phyloP scores from a whole-genome alignment of 139 green algal species.

The Edaphochlamys debaryana region DNA sequence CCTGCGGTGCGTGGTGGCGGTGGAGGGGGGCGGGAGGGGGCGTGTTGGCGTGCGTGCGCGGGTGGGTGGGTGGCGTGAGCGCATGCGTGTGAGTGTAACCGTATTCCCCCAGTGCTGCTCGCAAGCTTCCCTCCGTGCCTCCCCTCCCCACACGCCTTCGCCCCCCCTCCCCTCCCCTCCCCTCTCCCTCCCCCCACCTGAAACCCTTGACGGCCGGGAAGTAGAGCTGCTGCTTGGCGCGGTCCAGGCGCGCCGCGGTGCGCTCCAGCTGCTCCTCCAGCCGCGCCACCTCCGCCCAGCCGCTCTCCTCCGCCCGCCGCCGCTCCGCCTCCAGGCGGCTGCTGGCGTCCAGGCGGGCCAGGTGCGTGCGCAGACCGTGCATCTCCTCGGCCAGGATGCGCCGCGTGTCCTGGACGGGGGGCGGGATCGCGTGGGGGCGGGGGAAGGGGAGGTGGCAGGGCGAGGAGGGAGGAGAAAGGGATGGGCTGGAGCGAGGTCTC shows the following conservation, averaged over 20 bases:
- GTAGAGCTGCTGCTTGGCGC: slow-evolving; percentile 73
- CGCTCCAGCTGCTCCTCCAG: slow-evolving; percentile 65
- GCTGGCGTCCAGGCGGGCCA: slow-evolving; percentile 34
- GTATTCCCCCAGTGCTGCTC: too few relatives aligned
- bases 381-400: slow-evolving; percentile 47
- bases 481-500: too few relatives aligned
- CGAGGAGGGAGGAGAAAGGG: too few relatives aligned
- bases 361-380: slow-evolving; percentile 27
- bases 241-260: slow-evolving; percentile 62
- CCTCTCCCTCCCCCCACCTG: too few relatives aligned
- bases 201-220: slow-evolving; percentile 77
- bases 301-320: slow-evolving; percentile 20
- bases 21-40: neutral
- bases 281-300: slow-evolving; percentile 40
- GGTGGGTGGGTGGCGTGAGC: neutral
- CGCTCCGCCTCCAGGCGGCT: slow-evolving; percentile 25
- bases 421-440: neutral
- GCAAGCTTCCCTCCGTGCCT: too few relatives aligned
- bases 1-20: slow-evolving; percentile 44
- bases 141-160: too few relatives aligned
- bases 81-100: too few relatives aligned
- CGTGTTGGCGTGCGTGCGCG: neutral
- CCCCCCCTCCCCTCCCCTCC: too few relatives aligned
- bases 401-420: slow-evolving; percentile 32
- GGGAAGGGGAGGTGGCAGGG: neutral